Evolutionary conservation across 805 yeast species (phyloP).

Genomic region (Osmozyma mogii): DNA sequence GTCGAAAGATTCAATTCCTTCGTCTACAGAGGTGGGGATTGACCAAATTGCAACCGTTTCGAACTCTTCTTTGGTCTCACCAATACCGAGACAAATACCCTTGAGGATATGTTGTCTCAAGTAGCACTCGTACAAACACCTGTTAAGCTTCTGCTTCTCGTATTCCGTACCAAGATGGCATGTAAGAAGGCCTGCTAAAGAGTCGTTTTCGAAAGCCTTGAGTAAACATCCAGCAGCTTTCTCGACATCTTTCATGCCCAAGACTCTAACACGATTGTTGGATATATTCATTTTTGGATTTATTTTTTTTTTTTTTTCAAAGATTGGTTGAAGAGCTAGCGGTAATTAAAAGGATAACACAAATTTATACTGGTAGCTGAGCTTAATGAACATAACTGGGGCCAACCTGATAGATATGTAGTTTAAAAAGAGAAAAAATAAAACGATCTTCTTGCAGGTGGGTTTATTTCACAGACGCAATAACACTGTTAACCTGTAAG

Average conservation of each 20-base stretch:
- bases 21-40: slow-evolving; percentile 33
- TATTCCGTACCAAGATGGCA: slow-evolving; percentile 7
- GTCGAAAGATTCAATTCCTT: slow-evolving; percentile 37
- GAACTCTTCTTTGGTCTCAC: slow-evolving; percentile 34
- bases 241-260: slow-evolving; percentile 16
- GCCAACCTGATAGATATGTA: too few relatives aligned
- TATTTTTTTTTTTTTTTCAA: too few relatives aligned
- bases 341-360: slow-evolving; percentile 10
- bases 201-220: slow-evolving; percentile 28
- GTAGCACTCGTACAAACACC: slow-evolving; percentile 41
- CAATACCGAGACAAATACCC: slow-evolving; percentile 44
- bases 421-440: too few relatives aligned
- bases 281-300: not conserved
- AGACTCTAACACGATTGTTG: not conserved
- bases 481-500: too few relatives aligned
- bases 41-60: slow-evolving; percentile 53
- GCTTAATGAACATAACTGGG: slow-evolving; percentile 14
- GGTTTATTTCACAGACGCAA: too few relatives aligned
- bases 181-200: slow-evolving; percentile 22
- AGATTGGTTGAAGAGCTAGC: not conserved
- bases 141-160: slow-evolving; percentile 6
- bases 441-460: too few relatives aligned
- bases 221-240: slow-evolving; percentile 32
- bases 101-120: slow-evolving; percentile 41
- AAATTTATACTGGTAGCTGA: slow-evolving; percentile 15